These are phyloP conservation scores for Fragaria ananassa DNA, from an alignment of 306 rosid genomes.

Conservation along the genomic window DNA sequence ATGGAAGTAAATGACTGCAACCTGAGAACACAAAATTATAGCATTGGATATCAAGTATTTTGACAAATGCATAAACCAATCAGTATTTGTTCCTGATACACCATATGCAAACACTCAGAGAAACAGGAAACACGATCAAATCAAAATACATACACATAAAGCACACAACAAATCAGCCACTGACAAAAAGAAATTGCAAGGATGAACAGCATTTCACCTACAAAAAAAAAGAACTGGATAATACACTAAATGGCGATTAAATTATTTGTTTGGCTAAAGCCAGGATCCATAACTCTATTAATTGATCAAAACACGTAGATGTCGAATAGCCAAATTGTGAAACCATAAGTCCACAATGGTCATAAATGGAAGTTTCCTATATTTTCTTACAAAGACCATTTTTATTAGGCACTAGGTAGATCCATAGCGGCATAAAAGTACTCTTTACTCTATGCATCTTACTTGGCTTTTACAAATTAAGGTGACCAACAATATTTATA, in stretches of 20 bases:
- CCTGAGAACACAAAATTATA: constrained; percentile 47
- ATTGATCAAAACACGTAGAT: background rate
- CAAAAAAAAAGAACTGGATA: background rate
- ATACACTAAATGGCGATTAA: background rate
- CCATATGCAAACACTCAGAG: background rate
- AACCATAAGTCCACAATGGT: background rate
- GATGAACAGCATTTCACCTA: background rate
- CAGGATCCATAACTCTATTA: background rate
- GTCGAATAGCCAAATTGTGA: background rate
- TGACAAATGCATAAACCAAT: constrained; percentile 1
- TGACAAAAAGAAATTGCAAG: background rate
- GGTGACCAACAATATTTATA: background rate
- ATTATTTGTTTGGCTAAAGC: background rate
- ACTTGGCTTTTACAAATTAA: background rate
- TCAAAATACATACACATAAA: background rate
- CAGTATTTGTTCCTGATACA: background rate
- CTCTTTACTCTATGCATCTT: background rate
- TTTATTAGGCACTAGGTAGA: background rate
- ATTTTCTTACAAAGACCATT: background rate
- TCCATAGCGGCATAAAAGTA: background rate
- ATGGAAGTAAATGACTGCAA: constrained; percentile 89
- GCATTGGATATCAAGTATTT: background rate
- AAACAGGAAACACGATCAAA: background rate
- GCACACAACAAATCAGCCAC: background rate
- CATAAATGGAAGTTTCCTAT: background rate